Conservation (phyloP, 495 filamentous ascomycete genomes). For the Hypoxylon trugodes region DNA sequence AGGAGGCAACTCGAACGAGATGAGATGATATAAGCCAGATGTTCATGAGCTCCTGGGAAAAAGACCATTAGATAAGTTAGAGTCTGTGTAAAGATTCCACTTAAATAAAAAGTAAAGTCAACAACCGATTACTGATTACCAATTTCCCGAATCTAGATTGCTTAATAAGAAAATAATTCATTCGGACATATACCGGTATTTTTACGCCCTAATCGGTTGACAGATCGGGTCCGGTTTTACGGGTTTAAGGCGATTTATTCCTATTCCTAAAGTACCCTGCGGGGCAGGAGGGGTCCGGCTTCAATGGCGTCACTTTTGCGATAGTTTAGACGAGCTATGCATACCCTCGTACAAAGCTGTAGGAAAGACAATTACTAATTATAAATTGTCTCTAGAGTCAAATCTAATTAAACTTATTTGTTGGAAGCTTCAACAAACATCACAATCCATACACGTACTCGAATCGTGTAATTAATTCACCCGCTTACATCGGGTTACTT, state of each 20-base stretch:
- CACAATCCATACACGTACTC: background rate
- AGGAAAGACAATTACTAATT: too few species aligned
- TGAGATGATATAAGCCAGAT: constrained; percentile 27
- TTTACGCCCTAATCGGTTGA: background rate
- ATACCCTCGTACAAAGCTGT: background rate
- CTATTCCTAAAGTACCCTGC: background rate
- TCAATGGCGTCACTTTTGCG: constrained; percentile 29
- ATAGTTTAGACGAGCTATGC: constrained; percentile 9
- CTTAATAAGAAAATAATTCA: background rate
- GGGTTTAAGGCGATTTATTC: background rate
- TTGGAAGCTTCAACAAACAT: background rate
- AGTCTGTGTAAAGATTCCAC: constrained; percentile 7
- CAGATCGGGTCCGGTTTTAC: constrained; percentile 12
- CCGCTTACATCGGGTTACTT: background rate
- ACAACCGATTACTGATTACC: background rate
- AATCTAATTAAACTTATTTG: background rate
- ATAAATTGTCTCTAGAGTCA: background rate
- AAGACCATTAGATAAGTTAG: background rate
- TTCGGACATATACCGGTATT: too few species aligned
- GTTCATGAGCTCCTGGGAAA: constrained; percentile 12
- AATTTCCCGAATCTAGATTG: background rate
- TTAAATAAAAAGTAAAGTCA: constrained; percentile 13
- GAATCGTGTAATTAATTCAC: background rate
- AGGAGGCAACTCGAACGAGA: constrained; percentile 28
- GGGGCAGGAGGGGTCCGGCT: constrained; percentile 29